Evolutionary conservation across 2,329 filamentous ascomycete species (phyloP), one percentile per base, ranked within the genome.

Genomic region (Aspergillus sojae): DNA sequence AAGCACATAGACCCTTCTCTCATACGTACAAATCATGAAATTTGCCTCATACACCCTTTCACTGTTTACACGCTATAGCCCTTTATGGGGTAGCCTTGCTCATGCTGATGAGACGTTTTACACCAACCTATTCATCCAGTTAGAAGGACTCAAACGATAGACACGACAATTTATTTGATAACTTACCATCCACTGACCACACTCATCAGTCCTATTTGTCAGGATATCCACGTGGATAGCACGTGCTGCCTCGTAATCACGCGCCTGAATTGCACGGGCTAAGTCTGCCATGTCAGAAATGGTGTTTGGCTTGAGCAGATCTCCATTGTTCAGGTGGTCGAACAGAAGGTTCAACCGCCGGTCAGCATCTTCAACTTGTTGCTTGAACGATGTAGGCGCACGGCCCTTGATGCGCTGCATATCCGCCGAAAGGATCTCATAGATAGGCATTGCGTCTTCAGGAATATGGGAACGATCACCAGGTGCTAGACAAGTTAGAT

Each of bases 251-350:
- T 88, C 85, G 69, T 91, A 94, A 70, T 95, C 84, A 81, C 88
- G 89, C 61, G 82, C 78, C 70, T 91, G 86, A 60, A 96, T 78
- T 30, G 90, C 87, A 66, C 86, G 81, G 10, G 91, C 85, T 68
- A 86, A 67, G 72, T 82, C 76, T 11, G 75, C 75, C 75, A 85
- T 81, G 61, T 80, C 80, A 46, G 77, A 75, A 30, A 84, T 67
- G 6, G 83, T 97, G 72, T 91, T 89, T 1, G 91, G 87, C 80
- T 91, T 91, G 60, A 98, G 84, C 46, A 97, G 83, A 73, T 98
- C 94, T 74, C 94, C 91, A 69, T 98, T 98, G 84, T 98, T 99
- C 54, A 99, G 84, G 77, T 97, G 93, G 75, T 99, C 94, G 76
- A 97, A 98, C n/a, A 99, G 83, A 57, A 97, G 89, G 72, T 91